Evolutionary conservation across 768 basidiomycete genomes (phyloP).

Genomic region (Phanerochaete sordida): DNA sequence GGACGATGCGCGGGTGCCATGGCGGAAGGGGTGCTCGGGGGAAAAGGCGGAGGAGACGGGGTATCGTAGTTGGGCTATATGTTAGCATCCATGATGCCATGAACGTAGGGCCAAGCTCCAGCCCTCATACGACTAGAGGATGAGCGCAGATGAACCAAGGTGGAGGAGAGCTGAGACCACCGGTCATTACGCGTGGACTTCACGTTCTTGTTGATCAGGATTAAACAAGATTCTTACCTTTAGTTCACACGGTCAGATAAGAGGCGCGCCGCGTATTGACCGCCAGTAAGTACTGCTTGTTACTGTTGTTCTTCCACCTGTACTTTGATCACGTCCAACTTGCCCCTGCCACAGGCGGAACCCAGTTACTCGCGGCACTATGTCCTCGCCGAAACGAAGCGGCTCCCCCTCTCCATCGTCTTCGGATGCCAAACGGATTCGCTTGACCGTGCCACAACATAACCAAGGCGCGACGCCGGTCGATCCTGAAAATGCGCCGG

Average conservation of each 20-base stretch:
- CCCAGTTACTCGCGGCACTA: slow-evolving; percentile 7
- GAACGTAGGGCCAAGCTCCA: not conserved
- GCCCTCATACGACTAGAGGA: not conserved
- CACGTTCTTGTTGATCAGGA: not conserved
- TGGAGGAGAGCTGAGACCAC: not conserved
- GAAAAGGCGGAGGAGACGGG: slow-evolving; percentile 8
- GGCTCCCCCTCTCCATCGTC: slow-evolving; percentile 31
- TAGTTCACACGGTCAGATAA: not conserved
- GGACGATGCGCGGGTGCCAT: not conserved
- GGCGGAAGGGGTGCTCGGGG: not conserved
- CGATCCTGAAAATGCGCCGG: slow-evolving; percentile 74
- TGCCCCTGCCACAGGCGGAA: not conserved
- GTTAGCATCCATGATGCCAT: slow-evolving; percentile 25
- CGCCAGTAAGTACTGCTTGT: not conserved
- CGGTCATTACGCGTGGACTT: too few species aligned
- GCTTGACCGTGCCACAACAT: slow-evolving; percentile 31
- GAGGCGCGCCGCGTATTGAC: not conserved
- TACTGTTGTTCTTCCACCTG: not conserved
- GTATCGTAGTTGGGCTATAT: slow-evolving; percentile 9
- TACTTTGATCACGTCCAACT: not conserved
- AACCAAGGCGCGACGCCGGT: slow-evolving; percentile 69
- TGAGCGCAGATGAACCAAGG: not conserved
- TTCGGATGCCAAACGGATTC: slow-evolving; percentile 32
- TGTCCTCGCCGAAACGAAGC: slow-evolving; percentile 34
- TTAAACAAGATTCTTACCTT: not conserved